Base-by-base conservation (phyloP, 208 protist genomes). In the Endotrypanum monterogeii region DNA sequence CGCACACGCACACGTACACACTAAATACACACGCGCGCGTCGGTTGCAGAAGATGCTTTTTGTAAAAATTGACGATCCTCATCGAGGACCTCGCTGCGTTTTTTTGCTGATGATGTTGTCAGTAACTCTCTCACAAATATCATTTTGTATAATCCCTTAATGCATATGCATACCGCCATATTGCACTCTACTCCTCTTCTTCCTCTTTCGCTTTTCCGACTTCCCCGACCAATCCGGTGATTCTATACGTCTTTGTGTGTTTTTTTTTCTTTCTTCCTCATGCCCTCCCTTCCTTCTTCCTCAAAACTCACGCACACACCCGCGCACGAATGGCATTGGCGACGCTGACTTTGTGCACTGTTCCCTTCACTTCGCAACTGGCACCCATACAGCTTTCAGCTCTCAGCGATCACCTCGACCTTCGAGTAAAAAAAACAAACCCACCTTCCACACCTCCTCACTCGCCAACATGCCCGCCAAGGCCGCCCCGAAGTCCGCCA, bases 361-460 rank as follows among this genome's bases (percentile, higher is more conserved):
- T 39, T 44, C 20, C 25, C 18, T 48, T 11, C 35, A 14, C 23
- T 39, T 1, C 18, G n/a, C 60, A 18, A 32, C 37, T 2, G 37
- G 12, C 44, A n/a, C 12, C 20, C 60, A 30, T 11, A 6, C 60
- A 82, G 61, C 74, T 78, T 71, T 84, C 62, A 75, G 76, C 76
- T 87, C 80, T 69, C 66, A 81, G 68, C 76, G 54, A 76, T 66
- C 54, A 90, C 89, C 89, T 91, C 86, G 89, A 84, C 82, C 89
- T 83, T 91, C 89, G 89, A 94, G 89, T 94, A 94, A 94, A 57
- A 94, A 94, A 90, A 92, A 62, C 32, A 52, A 46, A 35, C 44
- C 44, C 76, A 48, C 7, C 51, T 60, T 70, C 56, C 55, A 83
- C 73, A 57, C 71, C 18, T 67, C 56, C 18, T 54, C 71, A 63